phyloP scores from a whole-genome alignment of 2,329 filamentous ascomycete genomes.

The Fusarium lateritium region DNA sequence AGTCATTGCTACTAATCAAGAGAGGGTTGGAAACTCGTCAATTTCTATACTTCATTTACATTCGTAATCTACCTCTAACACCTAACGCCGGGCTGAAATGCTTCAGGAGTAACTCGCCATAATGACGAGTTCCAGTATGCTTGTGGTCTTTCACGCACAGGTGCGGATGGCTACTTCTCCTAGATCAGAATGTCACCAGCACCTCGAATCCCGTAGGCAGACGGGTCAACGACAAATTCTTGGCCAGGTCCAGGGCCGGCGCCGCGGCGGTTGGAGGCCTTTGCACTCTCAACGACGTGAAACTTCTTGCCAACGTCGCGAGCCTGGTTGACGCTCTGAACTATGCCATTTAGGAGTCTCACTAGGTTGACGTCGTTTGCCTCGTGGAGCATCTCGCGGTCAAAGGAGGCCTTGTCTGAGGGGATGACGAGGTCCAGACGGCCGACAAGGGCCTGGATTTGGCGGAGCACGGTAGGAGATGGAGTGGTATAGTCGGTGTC shows the following conservation, averaged over 20 bases:
- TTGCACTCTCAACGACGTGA: slow-evolving; percentile 66
- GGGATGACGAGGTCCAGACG: slow-evolving; percentile 87
- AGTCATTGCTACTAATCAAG: neutral
- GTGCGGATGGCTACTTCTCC: neutral
- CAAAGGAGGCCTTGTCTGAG: slow-evolving; percentile 74
- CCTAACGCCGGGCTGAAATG: slow-evolving; percentile 50
- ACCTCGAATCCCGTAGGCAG: slow-evolving; percentile 47
- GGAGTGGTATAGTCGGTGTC: slow-evolving; percentile 60
- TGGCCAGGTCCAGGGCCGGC: slow-evolving; percentile 33
- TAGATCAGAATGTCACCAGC: slow-evolving; percentile 54
- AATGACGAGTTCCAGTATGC: neutral
- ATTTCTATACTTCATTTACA: slow-evolving; percentile 18
- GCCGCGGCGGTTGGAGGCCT: slow-evolving; percentile 43
- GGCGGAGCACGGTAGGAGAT: slow-evolving; percentile 84
- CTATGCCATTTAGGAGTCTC: slow-evolving; percentile 80
- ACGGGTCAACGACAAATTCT: slow-evolving; percentile 43
- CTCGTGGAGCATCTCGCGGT: slow-evolving; percentile 80
- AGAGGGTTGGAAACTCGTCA: neutral
- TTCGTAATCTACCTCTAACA: slow-evolving; percentile 41
- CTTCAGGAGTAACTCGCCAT: slow-evolving; percentile 12
- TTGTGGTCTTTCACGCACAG: neutral
- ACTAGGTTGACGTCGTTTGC: slow-evolving; percentile 88
- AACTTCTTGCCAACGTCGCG: slow-evolving; percentile 85
- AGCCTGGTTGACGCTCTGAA: slow-evolving; percentile 79
- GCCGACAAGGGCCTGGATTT: slow-evolving; percentile 87